Percentiles rank a stretch among this genome's conserved stretches.
phyloP scores from a whole-genome alignment of 352 stramenopile genomes.

The Blastocystis sp. region DNA sequence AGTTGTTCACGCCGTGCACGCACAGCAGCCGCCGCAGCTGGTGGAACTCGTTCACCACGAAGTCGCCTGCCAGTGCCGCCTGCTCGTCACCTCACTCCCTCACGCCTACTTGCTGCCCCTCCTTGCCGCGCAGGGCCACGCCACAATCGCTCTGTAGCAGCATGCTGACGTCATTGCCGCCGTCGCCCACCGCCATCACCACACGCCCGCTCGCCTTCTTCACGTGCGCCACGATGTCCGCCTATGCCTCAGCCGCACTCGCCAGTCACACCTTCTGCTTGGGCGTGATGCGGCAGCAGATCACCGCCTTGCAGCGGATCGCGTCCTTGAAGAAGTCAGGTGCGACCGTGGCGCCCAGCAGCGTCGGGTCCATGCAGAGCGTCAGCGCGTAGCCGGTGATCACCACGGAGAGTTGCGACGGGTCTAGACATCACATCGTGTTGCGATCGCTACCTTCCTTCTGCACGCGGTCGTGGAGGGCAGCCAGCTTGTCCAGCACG shows the following conservation, averaged over 20 bases:
- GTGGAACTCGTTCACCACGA: conserved; percentile 87
- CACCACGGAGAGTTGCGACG: too few relatives aligned
- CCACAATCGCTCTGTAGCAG: conserved; percentile 87
- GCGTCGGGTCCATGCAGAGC: too few relatives aligned
- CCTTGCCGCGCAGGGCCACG: conserved; percentile 86
- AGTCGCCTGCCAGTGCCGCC: conserved; percentile 86
- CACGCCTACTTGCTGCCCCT: conserved; percentile 81
- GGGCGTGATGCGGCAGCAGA: conserved; percentile 86
- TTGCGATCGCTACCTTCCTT: too few relatives aligned
- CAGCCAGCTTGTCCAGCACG: too few relatives aligned
- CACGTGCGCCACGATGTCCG: conserved; percentile 84
- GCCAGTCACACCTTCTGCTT: conserved; percentile 79
- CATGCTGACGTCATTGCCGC: conserved; percentile 89
- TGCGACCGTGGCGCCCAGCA: too few relatives aligned
- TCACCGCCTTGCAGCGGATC: conserved; percentile 80
- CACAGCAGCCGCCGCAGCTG: conserved; percentile 84
- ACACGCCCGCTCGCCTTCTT: conserved; percentile 78
- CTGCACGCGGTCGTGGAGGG: too few relatives aligned
- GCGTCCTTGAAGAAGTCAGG: conserved; percentile 11
- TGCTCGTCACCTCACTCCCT: neutral
- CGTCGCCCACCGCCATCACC: conserved; percentile 85
- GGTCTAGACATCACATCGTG: too few relatives aligned
- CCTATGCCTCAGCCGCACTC: neutral
- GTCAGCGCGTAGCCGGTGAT: too few relatives aligned
- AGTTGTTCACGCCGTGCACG: conserved; percentile 78